phyloP scores from a whole-genome alignment of 345 rosid species.

The Sisymbrium altissimum region DNA sequence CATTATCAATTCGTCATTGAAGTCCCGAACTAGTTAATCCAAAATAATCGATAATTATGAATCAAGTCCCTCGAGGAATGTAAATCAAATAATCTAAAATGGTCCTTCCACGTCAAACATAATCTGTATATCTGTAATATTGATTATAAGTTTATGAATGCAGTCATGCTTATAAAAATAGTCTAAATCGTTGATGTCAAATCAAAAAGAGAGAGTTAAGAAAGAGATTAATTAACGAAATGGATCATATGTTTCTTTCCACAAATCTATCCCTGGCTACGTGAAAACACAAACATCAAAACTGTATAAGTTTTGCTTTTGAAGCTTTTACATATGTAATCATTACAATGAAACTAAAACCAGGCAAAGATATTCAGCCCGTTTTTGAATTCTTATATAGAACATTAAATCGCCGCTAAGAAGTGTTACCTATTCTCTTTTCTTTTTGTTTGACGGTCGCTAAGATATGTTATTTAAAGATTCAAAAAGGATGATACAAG shows the following conservation, averaged over 20 bases:
- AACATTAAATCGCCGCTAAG: not conserved
- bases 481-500: not conserved
- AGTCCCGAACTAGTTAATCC: not conserved
- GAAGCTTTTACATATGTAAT: not conserved
- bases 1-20: slow-evolving; percentile 1
- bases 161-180: not conserved
- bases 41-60: not conserved
- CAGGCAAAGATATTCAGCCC: not conserved
- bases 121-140: not conserved
- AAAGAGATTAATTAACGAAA: not conserved
- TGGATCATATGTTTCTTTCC: not conserved
- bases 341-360: not conserved
- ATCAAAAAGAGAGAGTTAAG: not conserved
- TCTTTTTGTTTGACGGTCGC: not conserved
- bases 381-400: not conserved
- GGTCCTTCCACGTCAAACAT: not conserved
- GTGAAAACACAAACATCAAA: not conserved
- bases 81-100: not conserved
- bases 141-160: not conserved
- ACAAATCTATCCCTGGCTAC: not conserved
- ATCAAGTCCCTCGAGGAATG: not conserved
- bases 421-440: not conserved
- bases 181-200: not conserved
- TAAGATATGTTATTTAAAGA: not conserved
- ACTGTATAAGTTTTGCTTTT: not conserved